A percentile compares a stretch with the other conserved stretches of the same genome.
phyloP scores from a whole-genome alignment of 257 asterid species.

The Solanum raphanifolium region DNA sequence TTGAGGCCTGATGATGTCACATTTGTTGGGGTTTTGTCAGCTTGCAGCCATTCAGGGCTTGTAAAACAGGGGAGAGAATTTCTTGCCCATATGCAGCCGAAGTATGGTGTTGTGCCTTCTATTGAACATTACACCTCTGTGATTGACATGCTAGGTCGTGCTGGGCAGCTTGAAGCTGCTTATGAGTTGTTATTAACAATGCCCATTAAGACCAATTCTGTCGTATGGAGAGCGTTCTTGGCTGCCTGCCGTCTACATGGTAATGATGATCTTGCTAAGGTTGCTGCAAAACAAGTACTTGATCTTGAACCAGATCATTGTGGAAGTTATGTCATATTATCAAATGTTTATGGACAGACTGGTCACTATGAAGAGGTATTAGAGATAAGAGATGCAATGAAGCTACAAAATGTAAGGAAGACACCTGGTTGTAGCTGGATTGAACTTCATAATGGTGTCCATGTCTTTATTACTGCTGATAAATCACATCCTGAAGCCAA shows the following conservation, averaged over 20 bases:
- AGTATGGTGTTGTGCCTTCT: conserved; percentile 42
- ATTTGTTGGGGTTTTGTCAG: conserved; percentile 64
- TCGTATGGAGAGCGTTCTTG: conserved; percentile 74
- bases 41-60: conserved; percentile 80
- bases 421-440: conserved; percentile 93
- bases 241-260: conserved; percentile 73
- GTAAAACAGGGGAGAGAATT: conserved; percentile 39
- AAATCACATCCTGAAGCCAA: conserved; percentile 39
- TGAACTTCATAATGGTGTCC: conserved; percentile 54
- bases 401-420: conserved; percentile 64
- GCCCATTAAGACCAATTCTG: conserved; percentile 55
- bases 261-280: conserved; percentile 46
- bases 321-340: conserved; percentile 71
- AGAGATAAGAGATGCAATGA: conserved; percentile 60
- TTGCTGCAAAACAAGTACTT: conserved; percentile 44
- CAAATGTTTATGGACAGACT: conserved; percentile 64
- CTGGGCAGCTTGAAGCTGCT: conserved; percentile 61
- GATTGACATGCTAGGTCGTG: conserved; percentile 86
- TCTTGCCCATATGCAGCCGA: conserved; percentile 48
- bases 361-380: conserved; percentile 66
- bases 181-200: conserved; percentile 46
- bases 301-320: conserved; percentile 66
- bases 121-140: conserved; percentile 74
- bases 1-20: conserved; percentile 66
- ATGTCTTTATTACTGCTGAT: conserved; percentile 52